Base-by-base conservation (phyloP, 306 rosid genomes). In the Hippophae rhamnoides region DNA sequence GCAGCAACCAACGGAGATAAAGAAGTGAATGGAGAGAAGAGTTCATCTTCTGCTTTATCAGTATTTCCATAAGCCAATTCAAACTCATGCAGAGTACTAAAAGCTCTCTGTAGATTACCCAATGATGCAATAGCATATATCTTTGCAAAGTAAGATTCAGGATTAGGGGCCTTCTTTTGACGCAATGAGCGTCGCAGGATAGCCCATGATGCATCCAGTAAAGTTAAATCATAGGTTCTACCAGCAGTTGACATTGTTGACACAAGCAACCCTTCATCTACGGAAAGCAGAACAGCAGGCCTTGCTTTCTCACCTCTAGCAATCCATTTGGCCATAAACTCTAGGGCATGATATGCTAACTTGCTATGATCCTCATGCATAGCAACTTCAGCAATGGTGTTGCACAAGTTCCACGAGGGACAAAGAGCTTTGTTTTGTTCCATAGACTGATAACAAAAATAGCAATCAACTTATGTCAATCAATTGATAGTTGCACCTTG, bases 341-440 rank as follows among this genome's bases (percentile, higher is more conserved):
- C 86, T 72, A 93, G 65, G 51, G 86, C 81, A 73, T 68, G 83
- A 71, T 59, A 76, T 60, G 85, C 90, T 74, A 93, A 82, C 80
- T 88, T 88, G 81, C 94, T 81, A 62, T 84, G 78, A 73, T 88
- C 85, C 53, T 65, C 88, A 65, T 73, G 84, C 66, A 76, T 41
- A 57, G 97, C 95, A 61, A 43, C 54, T 70, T 80, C 94, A 43
- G 83, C 84, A 63, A 93, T 84, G 65, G 10, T 47, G 68, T 73
- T 67, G 82, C 97, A 87, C 82, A 70, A 40, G 60, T 49, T 71
- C 99, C 95, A 86, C 3, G 87, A 9, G 3, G 99, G 99, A 76
- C 95, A 86, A 73, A 93, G 96, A 53, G 99, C 83, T 80, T 88
- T 93, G 84, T 93, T 93, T 70, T 88, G 82, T 44, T 75, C 95